Conservation (phyloP, 1,284 basidiomycete species). For the Ceratobasidium sp. region DNA sequence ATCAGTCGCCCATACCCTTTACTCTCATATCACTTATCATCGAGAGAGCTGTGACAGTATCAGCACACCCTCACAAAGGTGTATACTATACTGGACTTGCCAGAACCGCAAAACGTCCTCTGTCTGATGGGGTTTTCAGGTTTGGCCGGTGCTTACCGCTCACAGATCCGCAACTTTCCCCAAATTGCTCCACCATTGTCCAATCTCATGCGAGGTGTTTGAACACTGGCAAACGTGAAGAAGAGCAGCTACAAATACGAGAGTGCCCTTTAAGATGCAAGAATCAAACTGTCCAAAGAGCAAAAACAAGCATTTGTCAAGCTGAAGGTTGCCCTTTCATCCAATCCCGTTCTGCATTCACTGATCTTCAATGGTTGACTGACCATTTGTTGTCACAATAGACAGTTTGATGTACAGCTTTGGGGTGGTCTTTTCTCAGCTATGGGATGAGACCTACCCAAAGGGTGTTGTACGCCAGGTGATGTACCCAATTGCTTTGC, state of each 20-base stretch:
- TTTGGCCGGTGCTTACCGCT: slow-evolving; percentile 21
- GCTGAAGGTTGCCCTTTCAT: slow-evolving; percentile 55
- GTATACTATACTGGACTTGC: slow-evolving; percentile 41
- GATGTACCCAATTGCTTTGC: slow-evolving; percentile 50
- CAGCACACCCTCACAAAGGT: slow-evolving; percentile 44
- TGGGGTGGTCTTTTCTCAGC: slow-evolving; percentile 52
- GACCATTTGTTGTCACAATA: slow-evolving; percentile 58
- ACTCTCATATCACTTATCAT: no score
- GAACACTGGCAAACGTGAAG: neutral
- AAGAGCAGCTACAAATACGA: slow-evolving; percentile 34
- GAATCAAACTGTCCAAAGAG: slow-evolving; percentile 53
- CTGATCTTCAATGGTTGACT: slow-evolving; percentile 55
- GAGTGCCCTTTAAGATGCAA: slow-evolving; percentile 24
- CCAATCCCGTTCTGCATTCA: slow-evolving; percentile 56
- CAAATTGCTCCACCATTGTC: slow-evolving; percentile 53
- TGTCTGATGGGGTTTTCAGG: slow-evolving; percentile 44
- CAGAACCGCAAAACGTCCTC: slow-evolving; percentile 23
- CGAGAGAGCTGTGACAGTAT: no score
- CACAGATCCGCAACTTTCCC: slow-evolving; percentile 46
- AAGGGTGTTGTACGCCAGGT: neutral
- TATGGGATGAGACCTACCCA: neutral
- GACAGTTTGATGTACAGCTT: slow-evolving; percentile 59
- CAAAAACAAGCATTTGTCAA: slow-evolving; percentile 56
- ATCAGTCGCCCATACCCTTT: no score
- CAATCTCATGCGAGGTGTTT: slow-evolving; percentile 52